A percentile compares a stretch with the other conserved stretches of the same genome.
Conservation (phyloP, 306 rosid species). For the Lablab purpureus region DNA sequence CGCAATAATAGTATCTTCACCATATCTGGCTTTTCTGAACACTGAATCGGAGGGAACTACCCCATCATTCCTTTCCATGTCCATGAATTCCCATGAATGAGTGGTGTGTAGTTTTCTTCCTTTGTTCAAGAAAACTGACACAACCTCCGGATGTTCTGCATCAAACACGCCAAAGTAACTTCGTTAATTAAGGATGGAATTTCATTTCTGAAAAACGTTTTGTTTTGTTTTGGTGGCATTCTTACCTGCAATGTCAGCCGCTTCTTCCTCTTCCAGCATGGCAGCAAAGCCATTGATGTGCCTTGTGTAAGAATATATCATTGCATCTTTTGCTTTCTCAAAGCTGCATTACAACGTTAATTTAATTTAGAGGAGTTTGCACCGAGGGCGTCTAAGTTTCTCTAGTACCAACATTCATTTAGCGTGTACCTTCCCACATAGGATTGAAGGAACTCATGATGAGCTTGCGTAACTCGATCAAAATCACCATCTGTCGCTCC, state of each 20-base stretch:
- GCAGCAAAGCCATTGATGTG: constrained; percentile 73
- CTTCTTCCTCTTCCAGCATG: constrained; percentile 52
- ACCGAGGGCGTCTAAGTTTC: neutral
- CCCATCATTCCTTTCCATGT: constrained; percentile 55
- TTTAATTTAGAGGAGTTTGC: neutral
- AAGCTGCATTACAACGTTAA: constrained; percentile 27
- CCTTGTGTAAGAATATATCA: constrained; percentile 66
- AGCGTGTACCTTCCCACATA: constrained; percentile 48
- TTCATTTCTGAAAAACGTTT: constrained; percentile 10
- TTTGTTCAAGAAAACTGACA: constrained; percentile 62
- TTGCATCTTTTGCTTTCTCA: constrained; percentile 63
- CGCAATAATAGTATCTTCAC: constrained; percentile 68
- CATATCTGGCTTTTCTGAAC: constrained; percentile 64
- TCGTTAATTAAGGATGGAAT: constrained; percentile 6
- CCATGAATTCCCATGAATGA: constrained; percentile 80
- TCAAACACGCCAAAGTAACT: neutral
- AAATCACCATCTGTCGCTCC: constrained; percentile 56
- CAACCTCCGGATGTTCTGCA: constrained; percentile 65
- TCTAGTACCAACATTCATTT: neutral
- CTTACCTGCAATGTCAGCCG: constrained; percentile 43
- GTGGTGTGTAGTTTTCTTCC: constrained; percentile 88
- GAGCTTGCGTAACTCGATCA: constrained; percentile 58
- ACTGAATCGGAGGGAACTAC: constrained; percentile 43
- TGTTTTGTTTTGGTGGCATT: neutral
- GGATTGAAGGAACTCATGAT: constrained; percentile 59